Conservation (phyloP, 441 rosid genomes). For the Gossypium trilobum region DNA sequence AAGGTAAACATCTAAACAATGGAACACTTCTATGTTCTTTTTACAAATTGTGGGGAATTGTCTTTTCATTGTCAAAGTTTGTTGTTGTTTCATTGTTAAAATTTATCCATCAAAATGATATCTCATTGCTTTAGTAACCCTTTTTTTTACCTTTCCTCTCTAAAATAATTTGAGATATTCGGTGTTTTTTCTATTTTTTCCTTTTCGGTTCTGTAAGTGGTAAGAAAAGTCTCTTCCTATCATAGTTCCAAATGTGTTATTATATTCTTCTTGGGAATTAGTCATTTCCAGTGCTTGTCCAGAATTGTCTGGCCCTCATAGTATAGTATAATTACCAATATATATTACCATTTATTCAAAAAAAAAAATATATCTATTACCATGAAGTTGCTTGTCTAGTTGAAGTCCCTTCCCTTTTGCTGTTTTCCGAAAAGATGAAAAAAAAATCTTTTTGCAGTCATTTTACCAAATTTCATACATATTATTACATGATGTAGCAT, state of each 20-base stretch:
- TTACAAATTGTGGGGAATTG: background rate
- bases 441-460: background rate
- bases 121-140: background rate
- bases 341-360: background rate
- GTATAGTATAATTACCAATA: background rate
- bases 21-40: background rate
- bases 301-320: background rate
- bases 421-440: background rate
- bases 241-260: background rate
- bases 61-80: background rate
- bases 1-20: background rate
- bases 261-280: background rate
- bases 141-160: background rate
- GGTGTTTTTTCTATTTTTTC: background rate
- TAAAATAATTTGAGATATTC: background rate
- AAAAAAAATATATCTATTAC: background rate
- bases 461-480: background rate
- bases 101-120: background rate
- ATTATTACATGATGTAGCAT: background rate
- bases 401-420: background rate
- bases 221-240: background rate
- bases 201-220: background rate
- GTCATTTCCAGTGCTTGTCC: background rate
- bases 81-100: background rate
- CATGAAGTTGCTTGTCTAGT: background rate